phyloP scores from a whole-genome alignment of 768 basidiomycete genomes.

The Auricularia sp. region DNA sequence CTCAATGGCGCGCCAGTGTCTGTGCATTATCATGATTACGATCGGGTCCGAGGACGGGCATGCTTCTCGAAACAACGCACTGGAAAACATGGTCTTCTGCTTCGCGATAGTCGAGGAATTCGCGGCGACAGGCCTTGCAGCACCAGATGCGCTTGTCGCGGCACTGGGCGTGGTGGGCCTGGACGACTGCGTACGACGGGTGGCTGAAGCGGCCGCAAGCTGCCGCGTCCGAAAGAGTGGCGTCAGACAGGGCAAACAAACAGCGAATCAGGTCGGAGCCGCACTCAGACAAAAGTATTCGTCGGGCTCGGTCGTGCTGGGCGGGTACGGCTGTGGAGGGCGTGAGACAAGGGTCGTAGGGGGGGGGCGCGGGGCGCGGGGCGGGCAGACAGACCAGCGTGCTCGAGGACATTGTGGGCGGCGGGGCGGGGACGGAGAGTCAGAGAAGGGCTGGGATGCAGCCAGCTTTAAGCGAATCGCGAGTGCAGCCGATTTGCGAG shows the following conservation, averaged over 20 bases:
- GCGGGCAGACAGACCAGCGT: too few species aligned
- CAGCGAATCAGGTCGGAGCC: background rate
- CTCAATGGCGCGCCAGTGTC: background rate
- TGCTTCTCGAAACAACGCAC: background rate
- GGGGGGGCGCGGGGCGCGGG: background rate
- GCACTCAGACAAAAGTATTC: background rate
- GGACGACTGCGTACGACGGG: background rate
- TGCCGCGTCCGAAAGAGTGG: background rate
- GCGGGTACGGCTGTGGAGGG: background rate
- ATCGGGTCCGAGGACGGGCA: background rate
- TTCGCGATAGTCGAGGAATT: background rate
- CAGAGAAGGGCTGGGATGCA: background rate
- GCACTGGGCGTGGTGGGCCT: background rate
- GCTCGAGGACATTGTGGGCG: background rate
- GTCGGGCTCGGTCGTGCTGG: background rate
- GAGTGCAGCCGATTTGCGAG: background rate
- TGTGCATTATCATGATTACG: background rate
- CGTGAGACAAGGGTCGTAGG: background rate
- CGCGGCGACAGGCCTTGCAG: background rate
- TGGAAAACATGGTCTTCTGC: background rate
- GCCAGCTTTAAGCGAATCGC: background rate
- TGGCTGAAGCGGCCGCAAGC: slow-evolving; percentile 1
- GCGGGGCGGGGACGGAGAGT: background rate
- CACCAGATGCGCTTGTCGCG: background rate
- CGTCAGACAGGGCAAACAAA: background rate